These are phyloP conservation scores for Zygoascus flipseniorum DNA, from an alignment of 805 yeast species.

Conservation along the genomic window DNA sequence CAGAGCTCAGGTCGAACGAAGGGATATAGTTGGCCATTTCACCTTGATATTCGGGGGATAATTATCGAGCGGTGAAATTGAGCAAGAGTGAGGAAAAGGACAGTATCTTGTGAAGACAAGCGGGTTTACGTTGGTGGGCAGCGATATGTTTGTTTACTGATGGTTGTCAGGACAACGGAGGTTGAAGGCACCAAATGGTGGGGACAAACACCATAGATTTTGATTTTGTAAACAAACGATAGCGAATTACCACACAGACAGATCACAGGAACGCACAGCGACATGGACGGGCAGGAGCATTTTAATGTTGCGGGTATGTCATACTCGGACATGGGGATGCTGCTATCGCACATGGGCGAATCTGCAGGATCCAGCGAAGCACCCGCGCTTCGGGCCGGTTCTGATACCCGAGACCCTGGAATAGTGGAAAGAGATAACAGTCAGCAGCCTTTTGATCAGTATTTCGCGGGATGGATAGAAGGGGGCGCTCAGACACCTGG, in stretches of 20 bases:
- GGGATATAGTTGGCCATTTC: background rate
- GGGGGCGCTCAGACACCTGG: background rate
- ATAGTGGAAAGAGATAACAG: too few relatives aligned
- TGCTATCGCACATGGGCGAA: background rate
- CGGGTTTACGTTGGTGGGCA: too few relatives aligned
- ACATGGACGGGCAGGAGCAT: background rate
- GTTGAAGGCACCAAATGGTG: background rate
- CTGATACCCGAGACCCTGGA: too few relatives aligned
- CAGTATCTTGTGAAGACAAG: too few relatives aligned
- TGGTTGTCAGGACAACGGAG: conserved; percentile 2
- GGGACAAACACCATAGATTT: background rate
- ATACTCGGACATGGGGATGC: background rate
- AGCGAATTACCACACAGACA: background rate
- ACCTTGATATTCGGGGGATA: background rate
- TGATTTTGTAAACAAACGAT: background rate
- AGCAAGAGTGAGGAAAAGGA: background rate
- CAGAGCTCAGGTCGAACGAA: background rate
- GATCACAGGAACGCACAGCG: background rate
- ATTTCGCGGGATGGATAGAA: background rate
- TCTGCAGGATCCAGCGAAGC: too few relatives aligned
- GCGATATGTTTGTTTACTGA: background rate
- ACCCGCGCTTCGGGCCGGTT: too few relatives aligned
- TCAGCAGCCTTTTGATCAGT: background rate
- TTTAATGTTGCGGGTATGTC: background rate
- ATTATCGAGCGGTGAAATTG: background rate